phyloP scores from a whole-genome alignment of 176 grass and related monocot genomes.

The Hyparrhenia diplandra region DNA sequence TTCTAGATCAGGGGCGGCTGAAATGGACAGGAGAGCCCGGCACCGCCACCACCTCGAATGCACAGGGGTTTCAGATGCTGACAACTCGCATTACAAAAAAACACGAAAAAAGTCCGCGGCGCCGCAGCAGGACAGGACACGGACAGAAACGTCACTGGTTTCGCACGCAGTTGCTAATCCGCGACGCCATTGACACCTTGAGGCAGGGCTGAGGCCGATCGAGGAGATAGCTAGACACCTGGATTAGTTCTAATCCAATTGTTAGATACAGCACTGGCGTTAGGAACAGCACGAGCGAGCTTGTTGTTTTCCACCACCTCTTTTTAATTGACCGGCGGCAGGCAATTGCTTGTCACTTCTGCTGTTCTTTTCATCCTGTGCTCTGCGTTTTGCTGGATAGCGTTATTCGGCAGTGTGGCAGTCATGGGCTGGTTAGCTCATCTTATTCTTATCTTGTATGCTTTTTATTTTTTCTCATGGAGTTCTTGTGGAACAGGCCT shows the following conservation, averaged over 20 bases:
- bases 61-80: conserved; percentile 1
- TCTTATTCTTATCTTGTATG: neutral
- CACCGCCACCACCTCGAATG: conserved; percentile 6
- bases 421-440: neutral
- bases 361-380: too few relatives aligned
- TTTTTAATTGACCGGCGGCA: neutral
- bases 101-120: neutral
- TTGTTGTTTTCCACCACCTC: neutral
- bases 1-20: neutral
- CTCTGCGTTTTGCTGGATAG: neutral
- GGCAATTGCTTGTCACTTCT: conserved; percentile 27
- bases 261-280: conserved; percentile 6
- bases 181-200: neutral
- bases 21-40: neutral
- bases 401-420: neutral
- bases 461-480: too few relatives aligned
- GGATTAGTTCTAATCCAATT: neutral
- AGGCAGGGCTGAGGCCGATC: too few relatives aligned
- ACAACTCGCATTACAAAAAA: neutral
- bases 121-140: neutral
- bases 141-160: neutral
- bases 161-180: neutral
- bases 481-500: neutral
- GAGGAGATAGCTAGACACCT: too few relatives aligned
- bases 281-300: conserved; percentile 21